Conservation (phyloP, 1,284 basidiomycete genomes). For the Afroboletus lepidellus region DNA sequence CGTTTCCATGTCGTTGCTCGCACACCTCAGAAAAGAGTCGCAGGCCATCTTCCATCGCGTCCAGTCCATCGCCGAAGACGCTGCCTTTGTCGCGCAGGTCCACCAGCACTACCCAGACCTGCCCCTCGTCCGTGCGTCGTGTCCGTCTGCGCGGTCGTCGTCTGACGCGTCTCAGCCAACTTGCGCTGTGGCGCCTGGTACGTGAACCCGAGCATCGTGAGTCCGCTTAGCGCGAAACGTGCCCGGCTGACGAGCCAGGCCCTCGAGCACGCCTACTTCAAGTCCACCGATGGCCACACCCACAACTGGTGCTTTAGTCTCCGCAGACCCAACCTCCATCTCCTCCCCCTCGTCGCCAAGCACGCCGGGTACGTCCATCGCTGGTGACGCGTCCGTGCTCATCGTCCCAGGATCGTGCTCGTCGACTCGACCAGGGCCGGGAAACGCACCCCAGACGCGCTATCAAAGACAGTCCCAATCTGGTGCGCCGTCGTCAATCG, state of each 20-base stretch:
- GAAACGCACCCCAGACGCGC: constrained; percentile 92
- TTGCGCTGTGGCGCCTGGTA: constrained; percentile 96
- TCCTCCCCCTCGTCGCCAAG: constrained; percentile 60
- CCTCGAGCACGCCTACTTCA: constrained; percentile 79
- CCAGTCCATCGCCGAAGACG: constrained; percentile 42
- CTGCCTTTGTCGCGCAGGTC: constrained; percentile 65
- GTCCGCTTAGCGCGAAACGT: constrained; percentile 14
- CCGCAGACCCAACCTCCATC: constrained; percentile 81
- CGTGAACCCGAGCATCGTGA: constrained; percentile 66
- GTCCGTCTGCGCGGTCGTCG: not conserved
- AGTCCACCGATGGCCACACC: constrained; percentile 94
- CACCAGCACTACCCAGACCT: constrained; percentile 52
- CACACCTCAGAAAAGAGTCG: constrained; percentile 57
- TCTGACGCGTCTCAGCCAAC: constrained; percentile 59
- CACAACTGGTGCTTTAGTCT: constrained; percentile 87
- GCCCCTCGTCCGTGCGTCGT: constrained; percentile 64
- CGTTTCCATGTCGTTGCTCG: constrained; percentile 4
- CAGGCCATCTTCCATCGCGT: constrained; percentile 82
- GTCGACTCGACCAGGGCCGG: constrained; percentile 94
- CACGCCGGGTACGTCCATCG: constrained; percentile 55
- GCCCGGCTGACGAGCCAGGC: too few relatives aligned
- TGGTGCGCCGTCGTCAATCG: constrained; percentile 94
- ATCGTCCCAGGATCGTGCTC: constrained; percentile 63
- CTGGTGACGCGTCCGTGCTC: not conserved
- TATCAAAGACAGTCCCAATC: constrained; percentile 93